A percentile compares a stretch with the other conserved stretches of the same genome.
These are phyloP conservation scores for Claviceps purpurea DNA, from an alignment of 2,329 filamentous ascomycete species.

Conservation along the genomic window DNA sequence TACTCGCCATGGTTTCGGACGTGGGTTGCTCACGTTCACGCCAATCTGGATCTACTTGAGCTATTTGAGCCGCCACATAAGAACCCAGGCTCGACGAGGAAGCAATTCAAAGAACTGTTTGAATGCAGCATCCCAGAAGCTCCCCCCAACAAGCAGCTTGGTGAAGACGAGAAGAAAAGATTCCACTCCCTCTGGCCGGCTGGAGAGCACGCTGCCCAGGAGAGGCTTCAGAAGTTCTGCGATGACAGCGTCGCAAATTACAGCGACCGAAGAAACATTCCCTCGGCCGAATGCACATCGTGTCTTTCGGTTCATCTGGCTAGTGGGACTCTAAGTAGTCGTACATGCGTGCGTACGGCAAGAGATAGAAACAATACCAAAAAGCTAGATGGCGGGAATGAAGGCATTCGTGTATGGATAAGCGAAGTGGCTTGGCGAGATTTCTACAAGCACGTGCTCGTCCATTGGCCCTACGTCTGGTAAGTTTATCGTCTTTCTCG, in stretches of 20 bases:
- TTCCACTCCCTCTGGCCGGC: conserved; percentile 55
- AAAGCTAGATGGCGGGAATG: conserved; percentile 51
- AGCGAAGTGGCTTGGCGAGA: conserved; percentile 77
- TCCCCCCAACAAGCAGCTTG: conserved; percentile 50
- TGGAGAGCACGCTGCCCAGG: conserved; percentile 58
- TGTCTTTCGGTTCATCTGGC: conserved; percentile 59
- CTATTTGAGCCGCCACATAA: conserved; percentile 36
- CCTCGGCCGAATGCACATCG: conserved; percentile 49
- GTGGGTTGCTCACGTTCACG: conserved; percentile 62
- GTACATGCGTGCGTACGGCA: conserved; percentile 53
- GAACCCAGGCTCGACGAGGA: conserved; percentile 20
- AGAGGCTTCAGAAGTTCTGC: conserved; percentile 53
- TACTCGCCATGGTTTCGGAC: conserved; percentile 71
- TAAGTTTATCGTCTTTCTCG: conserved; percentile 20
- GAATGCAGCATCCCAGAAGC: conserved; percentile 43
- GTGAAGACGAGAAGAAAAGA: conserved; percentile 41
- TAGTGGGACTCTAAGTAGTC: conserved; percentile 52
- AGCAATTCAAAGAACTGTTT: conserved; percentile 44
- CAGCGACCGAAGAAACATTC: conserved; percentile 50
- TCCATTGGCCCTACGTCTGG: conserved; percentile 74
- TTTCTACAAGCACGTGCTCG: conserved; percentile 78
- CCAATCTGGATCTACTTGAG: conserved; percentile 53
- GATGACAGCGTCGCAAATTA: conserved; percentile 50
- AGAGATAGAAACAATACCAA: conserved; percentile 48
- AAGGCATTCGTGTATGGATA: conserved; percentile 62